Evolutionary conservation across 345 rosid genomes (phyloP).

Genomic region (Populus ilicifolia): DNA sequence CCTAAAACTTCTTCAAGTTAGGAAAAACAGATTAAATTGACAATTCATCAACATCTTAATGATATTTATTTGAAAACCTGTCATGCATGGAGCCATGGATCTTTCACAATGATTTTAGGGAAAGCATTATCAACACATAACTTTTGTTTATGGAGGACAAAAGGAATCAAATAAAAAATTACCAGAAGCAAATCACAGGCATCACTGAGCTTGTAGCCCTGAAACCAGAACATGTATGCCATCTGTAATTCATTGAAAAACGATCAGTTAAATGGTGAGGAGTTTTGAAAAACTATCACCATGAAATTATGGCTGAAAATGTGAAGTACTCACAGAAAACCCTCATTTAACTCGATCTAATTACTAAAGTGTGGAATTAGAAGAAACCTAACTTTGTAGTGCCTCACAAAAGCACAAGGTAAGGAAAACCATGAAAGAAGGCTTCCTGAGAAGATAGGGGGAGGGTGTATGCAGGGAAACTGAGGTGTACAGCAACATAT

Average conservation of each 20-base stretch:
- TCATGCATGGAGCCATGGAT: not conserved
- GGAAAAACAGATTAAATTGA: not conserved
- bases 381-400: not conserved
- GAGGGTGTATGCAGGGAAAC: not conserved
- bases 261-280: conserved; percentile 6
- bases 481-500: not conserved
- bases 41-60: not conserved
- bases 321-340: not conserved
- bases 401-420: not conserved
- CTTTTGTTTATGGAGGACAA: not conserved
- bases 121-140: not conserved
- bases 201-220: conserved; percentile 75
- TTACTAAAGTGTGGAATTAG: not conserved
- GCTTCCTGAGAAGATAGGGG: not conserved
- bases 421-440: not conserved
- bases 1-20: not conserved
- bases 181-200: conserved; percentile 77
- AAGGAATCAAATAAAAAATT: conserved; percentile 24
- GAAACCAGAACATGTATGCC: conserved; percentile 97
- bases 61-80: not conserved
- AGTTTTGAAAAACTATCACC: not conserved
- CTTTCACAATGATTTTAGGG: not conserved
- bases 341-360: too few species aligned
- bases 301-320: not conserved
- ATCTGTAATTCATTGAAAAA: conserved; percentile 45